Base-by-base conservation (phyloP, 1,284 basidiomycete species). In the Ganoderma leucocontextum region DNA sequence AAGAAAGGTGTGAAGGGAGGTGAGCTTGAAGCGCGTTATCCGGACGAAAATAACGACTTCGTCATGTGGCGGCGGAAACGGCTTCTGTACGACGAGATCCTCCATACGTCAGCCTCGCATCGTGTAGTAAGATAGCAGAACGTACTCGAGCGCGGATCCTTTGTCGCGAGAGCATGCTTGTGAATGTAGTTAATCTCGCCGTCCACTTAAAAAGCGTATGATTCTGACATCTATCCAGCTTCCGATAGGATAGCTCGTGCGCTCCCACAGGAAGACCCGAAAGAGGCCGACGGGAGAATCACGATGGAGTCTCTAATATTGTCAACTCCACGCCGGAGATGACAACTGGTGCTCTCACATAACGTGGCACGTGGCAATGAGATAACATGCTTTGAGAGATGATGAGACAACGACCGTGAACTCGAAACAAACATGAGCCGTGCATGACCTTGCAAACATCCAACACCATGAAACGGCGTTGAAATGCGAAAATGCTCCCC, bases 251-350 rank as follows among this genome's bases (percentile, higher is more conserved):
- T 29, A 15, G 25, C 29, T 53, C 5, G 49, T 33, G 22, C 49
- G 29, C n/a, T 59, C 57, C 57, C 38, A 59, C 57, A 59, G 13
- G 57, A 59, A 39, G 19, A 35, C n/a, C 22, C 19, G 36, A 59
- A 36, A 59, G 36, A 39, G 8, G 36, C 38, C n/a, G 15, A 10
- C n/a, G 19, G 17, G 29, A 57, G 25, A 29, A 29, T 29, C 29
- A 2, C 29, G 2, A 29, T 29, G 29, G 52, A 38, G 2, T 38
- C 19, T n/a, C 55, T 36, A 36, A 36, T 53, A 53, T n/a, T 53
- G 25, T 53, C 25, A 13, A 29, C 49, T 4, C n/a, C n/a, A 47
- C 19, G 44, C 2, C 7, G 10, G 44, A n/a, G 44, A n/a, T 2
- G n/a, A 47, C 10, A 47, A 10, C 19, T 15, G 25, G 13, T 15